A percentile compares a stretch with the other conserved stretches of the same genome.
phyloP scores from a whole-genome alignment of 2,329 filamentous ascomycete genomes.

The Diplocarpon rosae region DNA sequence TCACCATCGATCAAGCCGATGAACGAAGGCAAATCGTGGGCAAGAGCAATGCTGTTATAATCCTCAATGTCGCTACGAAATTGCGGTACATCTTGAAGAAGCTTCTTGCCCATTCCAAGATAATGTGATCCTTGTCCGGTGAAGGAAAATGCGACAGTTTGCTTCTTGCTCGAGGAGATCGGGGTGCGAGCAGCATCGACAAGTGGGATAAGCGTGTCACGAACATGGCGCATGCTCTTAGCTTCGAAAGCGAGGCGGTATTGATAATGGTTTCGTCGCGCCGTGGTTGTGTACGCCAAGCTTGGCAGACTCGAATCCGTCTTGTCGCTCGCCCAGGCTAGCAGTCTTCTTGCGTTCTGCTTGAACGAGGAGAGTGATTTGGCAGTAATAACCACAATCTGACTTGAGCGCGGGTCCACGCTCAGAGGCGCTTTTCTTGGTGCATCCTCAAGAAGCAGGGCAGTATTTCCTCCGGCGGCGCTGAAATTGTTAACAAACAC shows the following conservation, averaged over 20 bases:
- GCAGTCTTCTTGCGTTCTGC: slow-evolving; percentile 25
- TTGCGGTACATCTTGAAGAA: neutral
- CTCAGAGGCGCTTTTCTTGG: slow-evolving; percentile 19
- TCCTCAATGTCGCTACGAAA: slow-evolving; percentile 1
- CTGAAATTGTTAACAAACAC: slow-evolving; percentile 39
- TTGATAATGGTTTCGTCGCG: slow-evolving; percentile 44
- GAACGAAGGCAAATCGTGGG: slow-evolving; percentile 4
- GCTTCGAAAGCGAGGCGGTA: slow-evolving; percentile 34
- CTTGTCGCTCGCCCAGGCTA: slow-evolving; percentile 10
- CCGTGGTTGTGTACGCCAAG: slow-evolving; percentile 16
- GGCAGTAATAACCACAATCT: slow-evolving; percentile 37
- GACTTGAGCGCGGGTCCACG: slow-evolving; percentile 29
- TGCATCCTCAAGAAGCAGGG: slow-evolving; percentile 13
- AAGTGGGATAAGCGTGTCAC: slow-evolving; percentile 37
- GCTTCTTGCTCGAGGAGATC: neutral
- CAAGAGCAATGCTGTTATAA: slow-evolving; percentile 1
- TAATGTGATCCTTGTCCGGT: slow-evolving; percentile 35
- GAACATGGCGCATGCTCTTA: slow-evolving; percentile 26
- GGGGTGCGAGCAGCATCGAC: neutral
- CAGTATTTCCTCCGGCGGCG: slow-evolving; percentile 18
- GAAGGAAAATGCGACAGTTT: slow-evolving; percentile 20
- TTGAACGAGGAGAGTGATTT: slow-evolving; percentile 11
- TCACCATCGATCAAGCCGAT: slow-evolving; percentile 20
- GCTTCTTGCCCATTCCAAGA: slow-evolving; percentile 4
- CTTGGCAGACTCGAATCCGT: slow-evolving; percentile 8